Evolutionary conservation across 75 land plant species (phyloP).

Genomic region (Picea glauca): DNA sequence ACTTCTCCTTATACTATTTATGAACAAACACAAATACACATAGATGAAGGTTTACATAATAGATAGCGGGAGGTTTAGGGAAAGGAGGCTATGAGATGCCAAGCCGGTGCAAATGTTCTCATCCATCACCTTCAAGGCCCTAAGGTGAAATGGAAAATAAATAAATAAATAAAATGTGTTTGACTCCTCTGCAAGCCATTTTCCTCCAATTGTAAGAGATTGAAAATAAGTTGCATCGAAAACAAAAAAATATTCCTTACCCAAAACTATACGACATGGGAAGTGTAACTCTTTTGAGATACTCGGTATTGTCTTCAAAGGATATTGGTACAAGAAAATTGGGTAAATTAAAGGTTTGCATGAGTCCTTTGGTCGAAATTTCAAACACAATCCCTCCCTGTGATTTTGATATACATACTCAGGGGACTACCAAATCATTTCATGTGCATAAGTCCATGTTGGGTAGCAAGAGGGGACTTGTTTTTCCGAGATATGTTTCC

Average conservation of each 20-base stretch:
- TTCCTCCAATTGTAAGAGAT: constrained; percentile 5
- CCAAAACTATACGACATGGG: neutral
- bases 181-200: neutral
- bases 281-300: neutral
- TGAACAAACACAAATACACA: too few species aligned
- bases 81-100: too few species aligned
- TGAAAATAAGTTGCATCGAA: neutral
- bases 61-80: too few species aligned
- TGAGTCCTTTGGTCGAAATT: constrained; percentile 34
- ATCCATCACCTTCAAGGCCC: too few species aligned
- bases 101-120: too few species aligned
- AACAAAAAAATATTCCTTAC: neutral
- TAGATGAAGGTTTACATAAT: too few species aligned
- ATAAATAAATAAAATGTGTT: neutral
- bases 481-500: constrained; percentile 23
- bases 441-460: neutral
- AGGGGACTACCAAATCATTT: neutral
- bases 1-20: too few species aligned
- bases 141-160: too few species aligned
- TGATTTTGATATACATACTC: neutral
- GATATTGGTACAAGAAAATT: constrained; percentile 1
- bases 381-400: constrained; percentile 18
- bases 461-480: constrained; percentile 25
- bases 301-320: neutral
- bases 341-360: constrained; percentile 6